A percentile compares a stretch with the other conserved stretches of the same genome.
Conservation (phyloP, 305 asterid species). For the Coffea humblotiana region DNA sequence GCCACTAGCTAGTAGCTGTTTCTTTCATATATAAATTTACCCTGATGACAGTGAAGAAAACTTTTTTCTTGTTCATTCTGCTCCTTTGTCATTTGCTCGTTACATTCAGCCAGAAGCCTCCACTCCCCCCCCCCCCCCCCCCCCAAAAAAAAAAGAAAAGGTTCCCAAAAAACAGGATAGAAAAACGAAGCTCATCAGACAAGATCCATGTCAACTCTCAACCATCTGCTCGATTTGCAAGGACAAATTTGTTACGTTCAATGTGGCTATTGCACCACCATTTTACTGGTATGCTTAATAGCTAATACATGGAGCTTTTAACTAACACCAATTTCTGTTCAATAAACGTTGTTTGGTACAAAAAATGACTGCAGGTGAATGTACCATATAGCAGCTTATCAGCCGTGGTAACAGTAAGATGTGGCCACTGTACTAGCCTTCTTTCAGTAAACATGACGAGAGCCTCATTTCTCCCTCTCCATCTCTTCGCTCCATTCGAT, state of each 20-base stretch:
- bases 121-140: too few relatives aligned
- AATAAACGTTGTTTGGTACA: background rate
- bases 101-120: background rate
- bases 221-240: conserved; percentile 33
- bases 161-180: background rate
- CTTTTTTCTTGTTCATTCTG: background rate
- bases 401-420: conserved; percentile 59
- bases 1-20: background rate
- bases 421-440: conserved; percentile 75
- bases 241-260: conserved; percentile 72
- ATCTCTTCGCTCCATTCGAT: conserved; percentile 38
- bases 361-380: conserved; percentile 48
- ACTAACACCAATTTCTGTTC: background rate
- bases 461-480: conserved; percentile 42
- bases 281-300: conserved; percentile 47
- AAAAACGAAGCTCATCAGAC: background rate
- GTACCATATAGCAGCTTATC: conserved; percentile 68
- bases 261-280: conserved; percentile 73
- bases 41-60: background rate
- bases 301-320: background rate
- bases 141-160: background rate
- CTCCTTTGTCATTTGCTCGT: background rate
- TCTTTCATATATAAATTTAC: background rate
- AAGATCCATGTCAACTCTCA: conserved; percentile 27
- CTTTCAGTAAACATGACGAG: conserved; percentile 61